A percentile compares a stretch with the other conserved stretches of the same genome.
phyloP scores from a whole-genome alignment of 2,329 filamentous ascomycete genomes.

The Fusarium robinianum region DNA sequence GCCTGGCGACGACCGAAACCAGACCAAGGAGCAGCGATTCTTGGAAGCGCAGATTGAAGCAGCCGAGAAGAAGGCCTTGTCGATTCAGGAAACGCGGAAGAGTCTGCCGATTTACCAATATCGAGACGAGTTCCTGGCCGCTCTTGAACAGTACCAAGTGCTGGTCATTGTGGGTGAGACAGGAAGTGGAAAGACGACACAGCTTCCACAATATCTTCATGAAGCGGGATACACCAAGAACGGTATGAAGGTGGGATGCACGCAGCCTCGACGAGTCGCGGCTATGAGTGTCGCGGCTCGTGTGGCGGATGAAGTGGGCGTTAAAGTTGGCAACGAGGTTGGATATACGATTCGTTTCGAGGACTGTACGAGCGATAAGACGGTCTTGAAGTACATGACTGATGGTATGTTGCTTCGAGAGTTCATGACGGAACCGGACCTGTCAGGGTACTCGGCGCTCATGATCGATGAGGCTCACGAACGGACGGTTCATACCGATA shows the following conservation, averaged over 20 bases:
- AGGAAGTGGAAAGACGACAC: conserved; percentile 93
- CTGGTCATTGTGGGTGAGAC: conserved; percentile 94
- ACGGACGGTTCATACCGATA: conserved; percentile 87
- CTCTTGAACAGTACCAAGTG: conserved; percentile 82
- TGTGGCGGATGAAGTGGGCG: conserved; percentile 91
- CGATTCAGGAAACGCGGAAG: conserved; percentile 90
- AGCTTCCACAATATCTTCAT: conserved; percentile 90
- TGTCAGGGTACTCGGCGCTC: conserved; percentile 80
- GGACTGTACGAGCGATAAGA: conserved; percentile 88
- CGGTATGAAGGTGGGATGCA: conserved; percentile 86
- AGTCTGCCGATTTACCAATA: conserved; percentile 89
- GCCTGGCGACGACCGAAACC: conserved; percentile 69
- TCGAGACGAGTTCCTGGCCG: conserved; percentile 82
- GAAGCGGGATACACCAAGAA: conserved; percentile 88
- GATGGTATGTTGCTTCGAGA: conserved; percentile 93
- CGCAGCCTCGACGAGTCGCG: conserved; percentile 91
- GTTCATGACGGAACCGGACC: conserved; percentile 84
- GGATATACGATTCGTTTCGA: conserved; percentile 96
- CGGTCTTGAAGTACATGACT: conserved; percentile 93
- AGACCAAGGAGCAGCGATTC: conserved; percentile 78
- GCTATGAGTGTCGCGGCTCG: conserved; percentile 97
- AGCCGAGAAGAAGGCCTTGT: conserved; percentile 84
- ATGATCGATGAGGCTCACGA: conserved; percentile 99
- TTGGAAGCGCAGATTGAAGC: conserved; percentile 82
- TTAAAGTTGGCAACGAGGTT: conserved; percentile 88